Evolutionary conservation across 495 filamentous ascomycete genomes (phyloP).

Genomic region (Penicillium atrosanguineum): DNA sequence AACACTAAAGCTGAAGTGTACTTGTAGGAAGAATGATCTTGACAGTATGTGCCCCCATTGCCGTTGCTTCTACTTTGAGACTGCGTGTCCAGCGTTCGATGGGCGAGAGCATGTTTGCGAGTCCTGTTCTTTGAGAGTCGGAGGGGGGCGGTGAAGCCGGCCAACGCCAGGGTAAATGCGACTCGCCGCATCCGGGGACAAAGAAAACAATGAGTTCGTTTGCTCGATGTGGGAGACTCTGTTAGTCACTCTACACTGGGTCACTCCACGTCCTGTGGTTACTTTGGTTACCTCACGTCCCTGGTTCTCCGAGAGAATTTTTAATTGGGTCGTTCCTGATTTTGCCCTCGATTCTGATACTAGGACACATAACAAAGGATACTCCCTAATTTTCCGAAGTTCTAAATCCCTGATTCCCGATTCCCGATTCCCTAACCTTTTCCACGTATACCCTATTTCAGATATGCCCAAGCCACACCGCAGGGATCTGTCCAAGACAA

Average conservation of each 20-base stretch:
- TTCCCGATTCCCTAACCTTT: neutral
- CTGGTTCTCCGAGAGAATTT: neutral
- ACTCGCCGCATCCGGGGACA: conserved; percentile 44
- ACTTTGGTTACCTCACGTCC: neutral
- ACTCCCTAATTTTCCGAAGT: neutral
- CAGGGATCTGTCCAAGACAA: conserved; percentile 18
- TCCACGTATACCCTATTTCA: neutral
- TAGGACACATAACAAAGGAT: neutral
- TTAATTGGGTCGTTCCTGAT: neutral
- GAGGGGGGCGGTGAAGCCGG: conserved; percentile 10
- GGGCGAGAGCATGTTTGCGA: conserved; percentile 1
- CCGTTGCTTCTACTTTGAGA: too few relatives aligned
- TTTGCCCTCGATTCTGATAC: neutral
- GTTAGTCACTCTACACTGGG: neutral
- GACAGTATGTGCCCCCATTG: too few relatives aligned
- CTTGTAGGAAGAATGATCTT: too few relatives aligned
- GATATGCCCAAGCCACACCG: conserved; percentile 23
- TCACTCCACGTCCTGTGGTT: neutral
- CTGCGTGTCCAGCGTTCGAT: too few relatives aligned
- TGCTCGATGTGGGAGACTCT: neutral
- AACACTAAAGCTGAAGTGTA: neutral
- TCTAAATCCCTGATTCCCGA: too few relatives aligned
- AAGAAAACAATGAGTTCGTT: conserved; percentile 37
- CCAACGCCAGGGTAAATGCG: conserved; percentile 18
- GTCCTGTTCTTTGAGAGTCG: conserved; percentile 9